phyloP scores from a whole-genome alignment of 805 yeast genomes.

The Wickerhamomyces xylosicus region DNA sequence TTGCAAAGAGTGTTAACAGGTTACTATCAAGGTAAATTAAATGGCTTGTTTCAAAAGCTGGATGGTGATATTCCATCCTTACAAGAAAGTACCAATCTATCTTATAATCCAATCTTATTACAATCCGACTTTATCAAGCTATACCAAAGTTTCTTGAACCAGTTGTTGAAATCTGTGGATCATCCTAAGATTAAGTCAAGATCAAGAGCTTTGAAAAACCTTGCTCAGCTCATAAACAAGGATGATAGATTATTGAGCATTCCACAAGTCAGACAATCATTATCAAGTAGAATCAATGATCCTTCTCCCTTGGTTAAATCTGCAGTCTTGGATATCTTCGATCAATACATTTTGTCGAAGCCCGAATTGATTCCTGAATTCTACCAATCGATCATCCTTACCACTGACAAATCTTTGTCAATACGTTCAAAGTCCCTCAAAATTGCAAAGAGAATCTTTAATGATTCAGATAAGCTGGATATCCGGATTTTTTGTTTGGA shows the following conservation, averaged over 20 bases:
- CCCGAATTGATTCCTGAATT: slow-evolving; percentile 38
- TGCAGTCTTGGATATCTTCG: slow-evolving; percentile 61
- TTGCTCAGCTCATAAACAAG: slow-evolving; percentile 42
- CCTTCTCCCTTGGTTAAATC: slow-evolving; percentile 65
- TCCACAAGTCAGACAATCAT: slow-evolving; percentile 39
- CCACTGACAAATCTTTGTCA: slow-evolving; percentile 48
- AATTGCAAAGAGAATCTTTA: slow-evolving; percentile 38
- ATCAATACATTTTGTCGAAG: slow-evolving; percentile 31
- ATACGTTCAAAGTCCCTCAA: slow-evolving; percentile 56
- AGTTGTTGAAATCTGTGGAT: slow-evolving; percentile 37
- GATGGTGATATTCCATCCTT: background rate
- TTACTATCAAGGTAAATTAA: slow-evolving; percentile 3
- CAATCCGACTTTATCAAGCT: slow-evolving; percentile 15
- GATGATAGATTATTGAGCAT: slow-evolving; percentile 42
- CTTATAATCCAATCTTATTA: slow-evolving; percentile 3
- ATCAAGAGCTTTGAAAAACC: slow-evolving; percentile 54
- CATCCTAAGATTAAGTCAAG: slow-evolving; percentile 42
- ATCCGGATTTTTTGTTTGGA: slow-evolving; percentile 35
- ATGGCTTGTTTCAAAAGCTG: background rate
- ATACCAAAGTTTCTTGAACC: slow-evolving; percentile 42
- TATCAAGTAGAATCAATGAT: slow-evolving; percentile 44
- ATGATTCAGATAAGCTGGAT: slow-evolving; percentile 17
- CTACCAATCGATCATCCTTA: slow-evolving; percentile 26
- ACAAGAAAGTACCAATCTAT: background rate
- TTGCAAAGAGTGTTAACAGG: background rate